Base-by-base conservation (phyloP, 2,329 filamentous ascomycete species). In the Scedosporium aurantiacum region DNA sequence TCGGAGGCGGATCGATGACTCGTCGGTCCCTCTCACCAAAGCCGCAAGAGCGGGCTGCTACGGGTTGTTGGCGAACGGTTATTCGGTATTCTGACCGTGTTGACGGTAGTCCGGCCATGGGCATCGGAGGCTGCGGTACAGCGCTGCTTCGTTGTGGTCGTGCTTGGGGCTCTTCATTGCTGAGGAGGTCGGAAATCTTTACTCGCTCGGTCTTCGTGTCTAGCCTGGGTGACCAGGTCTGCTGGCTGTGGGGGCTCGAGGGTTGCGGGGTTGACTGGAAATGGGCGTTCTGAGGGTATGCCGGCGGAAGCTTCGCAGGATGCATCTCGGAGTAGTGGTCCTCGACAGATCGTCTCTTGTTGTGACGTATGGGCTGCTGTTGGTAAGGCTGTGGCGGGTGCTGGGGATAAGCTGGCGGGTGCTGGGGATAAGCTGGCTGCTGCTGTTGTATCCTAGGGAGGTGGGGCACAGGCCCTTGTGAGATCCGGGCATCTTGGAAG, bases 1-100 rank as follows among this genome's bases (percentile, higher is more conserved):
- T 93, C 14, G 90, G 90, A 2, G 90, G 90, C 47, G 90, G 90
- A 69, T 94, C 90, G 64, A 94, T 89, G 16, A 91, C 89, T 64
- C 90, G 82, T 45, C 90, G 83, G 69, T 94, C 90, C 65, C 89
- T 81, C 72, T 93, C 90, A 63, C 90, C 90, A 70, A 91, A 93
- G 1, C 90, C 90, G 68, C 90, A 94, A 50, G 89, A 89, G 66
- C 90, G 81, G 60, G 90, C 90, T 1, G 89, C 89, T 18, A 84
- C 78, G 7, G 90, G 90, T 68, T 93, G 89, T 71, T 94, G 90
- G 58, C 90, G 85, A 64, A 93, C 83, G 54, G 72, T 76, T 62
- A 90, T 79, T 43, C 68, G 71, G 66, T 78, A 79, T 27, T 72
- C 71, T 14, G 69, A 61, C 27, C 16, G 68, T 4, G 41, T 43